A percentile compares a stretch with the other conserved stretches of the same genome.
phyloP scores from a whole-genome alignment of 768 basidiomycete species.

The Tylopilus sp. region DNA sequence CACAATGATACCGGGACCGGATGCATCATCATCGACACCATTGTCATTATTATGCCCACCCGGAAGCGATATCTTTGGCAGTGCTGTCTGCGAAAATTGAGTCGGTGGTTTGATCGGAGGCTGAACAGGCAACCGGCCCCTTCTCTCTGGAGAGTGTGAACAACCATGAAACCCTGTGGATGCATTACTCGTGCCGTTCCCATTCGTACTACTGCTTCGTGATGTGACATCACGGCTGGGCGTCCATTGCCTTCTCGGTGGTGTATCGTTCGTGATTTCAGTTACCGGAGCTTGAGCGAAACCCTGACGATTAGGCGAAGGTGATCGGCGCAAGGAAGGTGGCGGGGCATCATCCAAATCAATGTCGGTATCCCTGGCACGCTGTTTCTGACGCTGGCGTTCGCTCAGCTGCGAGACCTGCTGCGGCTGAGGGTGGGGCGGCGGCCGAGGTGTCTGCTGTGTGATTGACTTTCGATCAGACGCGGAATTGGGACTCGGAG shows the following conservation, averaged over 20 bases:
- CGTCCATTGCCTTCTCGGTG: slow-evolving; percentile 28
- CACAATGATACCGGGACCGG: slow-evolving; percentile 31
- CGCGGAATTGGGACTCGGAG: slow-evolving; percentile 16
- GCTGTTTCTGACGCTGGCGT: slow-evolving; percentile 26
- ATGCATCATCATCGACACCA: not conserved
- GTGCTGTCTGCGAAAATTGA: slow-evolving; percentile 30
- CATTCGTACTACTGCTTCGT: slow-evolving; percentile 8
- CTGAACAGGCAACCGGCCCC: not conserved
- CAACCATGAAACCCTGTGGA: slow-evolving; percentile 4
- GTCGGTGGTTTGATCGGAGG: slow-evolving; percentile 1
- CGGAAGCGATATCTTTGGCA: slow-evolving; percentile 43
- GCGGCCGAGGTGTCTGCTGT: slow-evolving; percentile 15
- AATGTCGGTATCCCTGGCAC: slow-evolving; percentile 22
- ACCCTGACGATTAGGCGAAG: slow-evolving; percentile 23
- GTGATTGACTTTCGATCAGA: slow-evolving; percentile 22
- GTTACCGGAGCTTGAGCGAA: slow-evolving; percentile 23
- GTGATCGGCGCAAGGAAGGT: slow-evolving; percentile 38
- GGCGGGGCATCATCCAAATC: slow-evolving; percentile 43
- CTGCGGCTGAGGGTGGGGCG: slow-evolving; percentile 7
- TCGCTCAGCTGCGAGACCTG: slow-evolving; percentile 20
- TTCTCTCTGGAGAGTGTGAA: slow-evolving; percentile 19
- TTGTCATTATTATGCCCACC: slow-evolving; percentile 5
- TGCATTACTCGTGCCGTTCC: slow-evolving; percentile 6
- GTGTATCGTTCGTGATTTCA: slow-evolving; percentile 28
- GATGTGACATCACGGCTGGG: slow-evolving; percentile 18